These are phyloP conservation scores for Nicotiana tomentosiformis DNA, from an alignment of 257 asterid genomes.

Conservation along the genomic window DNA sequence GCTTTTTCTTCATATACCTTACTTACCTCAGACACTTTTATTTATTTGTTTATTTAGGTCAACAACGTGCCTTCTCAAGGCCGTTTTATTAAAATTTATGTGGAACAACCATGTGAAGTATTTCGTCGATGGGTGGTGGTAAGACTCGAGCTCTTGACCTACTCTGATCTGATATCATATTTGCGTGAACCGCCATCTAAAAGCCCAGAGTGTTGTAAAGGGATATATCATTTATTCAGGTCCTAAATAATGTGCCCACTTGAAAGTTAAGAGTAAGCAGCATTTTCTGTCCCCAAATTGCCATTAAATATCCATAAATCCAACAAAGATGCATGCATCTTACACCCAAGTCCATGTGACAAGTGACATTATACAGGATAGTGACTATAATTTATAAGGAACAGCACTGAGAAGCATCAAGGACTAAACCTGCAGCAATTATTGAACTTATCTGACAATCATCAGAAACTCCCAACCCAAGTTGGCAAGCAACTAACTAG, in stretches of 20 bases:
- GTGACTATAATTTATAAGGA: neutral
- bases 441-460: neutral
- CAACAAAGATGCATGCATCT: constrained; percentile 10
- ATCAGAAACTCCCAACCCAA: neutral
- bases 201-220: neutral
- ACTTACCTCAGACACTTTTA: no score
- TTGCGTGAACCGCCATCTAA: neutral
- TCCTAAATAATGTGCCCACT: neutral
- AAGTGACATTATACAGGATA: neutral
- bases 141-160: neutral
- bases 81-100: neutral
- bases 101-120: neutral
- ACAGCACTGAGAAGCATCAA: neutral
- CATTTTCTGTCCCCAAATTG: neutral
- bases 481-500: neutral
- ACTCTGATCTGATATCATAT: neutral
- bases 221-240: neutral
- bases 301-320: constrained; percentile 4
- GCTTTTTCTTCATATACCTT: no score
- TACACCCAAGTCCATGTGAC: neutral
- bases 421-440: neutral
- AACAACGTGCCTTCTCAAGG: neutral
- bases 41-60: neutral
- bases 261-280: neutral
- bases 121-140: neutral